Conservation (phyloP, 345 rosid species). For the Aurinia saxatilis region DNA sequence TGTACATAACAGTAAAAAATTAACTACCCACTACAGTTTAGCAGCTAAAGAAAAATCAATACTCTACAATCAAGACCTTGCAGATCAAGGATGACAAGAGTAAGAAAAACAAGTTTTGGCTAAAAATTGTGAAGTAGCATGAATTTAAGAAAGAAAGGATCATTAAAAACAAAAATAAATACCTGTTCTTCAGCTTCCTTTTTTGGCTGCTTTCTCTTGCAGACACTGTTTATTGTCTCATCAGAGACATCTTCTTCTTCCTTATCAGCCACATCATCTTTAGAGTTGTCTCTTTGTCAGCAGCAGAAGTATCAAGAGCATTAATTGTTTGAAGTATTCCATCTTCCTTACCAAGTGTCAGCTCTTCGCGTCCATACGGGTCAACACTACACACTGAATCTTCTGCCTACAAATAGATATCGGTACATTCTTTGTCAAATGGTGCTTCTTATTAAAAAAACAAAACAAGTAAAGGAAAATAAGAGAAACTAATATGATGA, state of each 20-base stretch:
- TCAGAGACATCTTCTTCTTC: conserved; percentile 38
- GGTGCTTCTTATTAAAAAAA: neutral
- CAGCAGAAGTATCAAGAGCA: conserved; percentile 33
- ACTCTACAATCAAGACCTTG: neutral
- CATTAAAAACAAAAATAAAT: neutral
- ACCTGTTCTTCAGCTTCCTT: conserved; percentile 63
- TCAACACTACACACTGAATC: conserved; percentile 27
- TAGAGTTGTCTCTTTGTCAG: conserved; percentile 18
- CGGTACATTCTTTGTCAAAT: neutral
- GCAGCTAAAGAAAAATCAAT: neutral
- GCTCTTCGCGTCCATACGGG: conserved; percentile 61
- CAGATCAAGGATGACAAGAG: neutral
- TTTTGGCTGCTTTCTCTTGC: conserved; percentile 67
- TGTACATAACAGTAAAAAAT: neutral
- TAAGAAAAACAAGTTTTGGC: neutral
- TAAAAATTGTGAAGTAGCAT: neutral
- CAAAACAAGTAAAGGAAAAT: neutral
- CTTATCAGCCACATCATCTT: conserved; percentile 19
- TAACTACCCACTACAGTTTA: neutral
- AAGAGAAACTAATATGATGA: neutral
- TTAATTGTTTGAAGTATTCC: conserved; percentile 50
- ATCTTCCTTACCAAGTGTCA: conserved; percentile 75
- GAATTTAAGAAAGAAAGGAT: conserved; percentile 16
- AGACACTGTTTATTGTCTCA: conserved; percentile 33
- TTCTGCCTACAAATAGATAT: conserved; percentile 38